These are phyloP conservation scores for Aulographum hederae DNA, from an alignment of 2,329 filamentous ascomycete species.

Conservation along the genomic window DNA sequence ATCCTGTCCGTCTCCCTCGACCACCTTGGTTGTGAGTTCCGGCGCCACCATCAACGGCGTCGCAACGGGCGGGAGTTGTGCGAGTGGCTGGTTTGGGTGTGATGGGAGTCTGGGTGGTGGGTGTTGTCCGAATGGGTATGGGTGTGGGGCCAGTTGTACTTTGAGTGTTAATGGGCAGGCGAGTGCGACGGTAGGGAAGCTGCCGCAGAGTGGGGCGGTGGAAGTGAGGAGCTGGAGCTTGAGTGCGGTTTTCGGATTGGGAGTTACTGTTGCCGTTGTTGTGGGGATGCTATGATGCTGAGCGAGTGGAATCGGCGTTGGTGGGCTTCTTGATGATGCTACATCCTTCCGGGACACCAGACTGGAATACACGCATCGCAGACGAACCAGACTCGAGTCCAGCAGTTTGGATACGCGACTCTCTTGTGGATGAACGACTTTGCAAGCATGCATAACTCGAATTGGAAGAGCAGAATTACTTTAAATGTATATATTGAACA, in stretches of 20 bases:
- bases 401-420: too few species aligned
- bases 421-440: too few species aligned
- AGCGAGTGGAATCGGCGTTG: neutral
- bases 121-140: constrained; percentile 67
- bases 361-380: too few species aligned
- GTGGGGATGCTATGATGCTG: constrained; percentile 1
- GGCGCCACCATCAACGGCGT: constrained; percentile 53
- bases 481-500: too few species aligned
- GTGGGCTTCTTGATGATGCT: too few species aligned
- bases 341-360: too few species aligned
- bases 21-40: constrained; percentile 43
- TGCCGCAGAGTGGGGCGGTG: neutral
- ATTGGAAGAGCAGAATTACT: too few species aligned
- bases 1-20: constrained; percentile 46
- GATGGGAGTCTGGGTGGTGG: constrained; percentile 48
- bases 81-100: constrained; percentile 62
- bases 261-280: neutral
- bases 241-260: neutral
- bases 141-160: constrained; percentile 59
- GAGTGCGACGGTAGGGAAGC: constrained; percentile 11
- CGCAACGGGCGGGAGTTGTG: constrained; percentile 37
- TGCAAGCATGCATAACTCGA: too few species aligned
- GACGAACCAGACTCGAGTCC: too few species aligned
- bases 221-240: neutral
- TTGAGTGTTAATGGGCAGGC: constrained; percentile 28